A percentile compares a stretch with the other conserved stretches of the same genome.
phyloP scores from a whole-genome alignment of 2,329 filamentous ascomycete species.

The Fusarium sp. region DNA sequence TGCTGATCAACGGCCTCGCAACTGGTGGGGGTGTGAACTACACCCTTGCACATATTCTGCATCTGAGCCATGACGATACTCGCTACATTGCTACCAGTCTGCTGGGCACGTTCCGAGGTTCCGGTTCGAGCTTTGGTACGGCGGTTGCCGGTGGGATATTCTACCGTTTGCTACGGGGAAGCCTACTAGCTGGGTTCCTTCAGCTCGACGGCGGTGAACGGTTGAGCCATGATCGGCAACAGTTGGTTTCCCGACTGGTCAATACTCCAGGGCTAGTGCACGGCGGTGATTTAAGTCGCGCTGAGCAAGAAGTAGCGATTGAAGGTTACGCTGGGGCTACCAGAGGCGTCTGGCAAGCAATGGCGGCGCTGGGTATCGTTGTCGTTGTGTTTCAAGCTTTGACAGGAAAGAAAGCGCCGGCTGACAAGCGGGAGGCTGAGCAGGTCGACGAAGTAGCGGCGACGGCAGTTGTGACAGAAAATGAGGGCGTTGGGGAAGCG shows the following conservation, averaged over 20 bases:
- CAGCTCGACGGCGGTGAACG: conserved; percentile 54
- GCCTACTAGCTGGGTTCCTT: conserved; percentile 68
- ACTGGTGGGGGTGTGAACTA: conserved; percentile 83
- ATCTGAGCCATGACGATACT: conserved; percentile 72
- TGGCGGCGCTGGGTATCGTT: conserved; percentile 56
- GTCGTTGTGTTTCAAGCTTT: conserved; percentile 61
- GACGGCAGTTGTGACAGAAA: conserved; percentile 42
- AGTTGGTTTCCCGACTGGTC: conserved; percentile 60
- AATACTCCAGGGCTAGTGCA: conserved; percentile 64
- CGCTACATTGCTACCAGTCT: conserved; percentile 83
- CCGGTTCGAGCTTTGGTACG: conserved; percentile 83
- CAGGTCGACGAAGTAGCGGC: conserved; percentile 48
- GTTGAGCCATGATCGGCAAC: conserved; percentile 49
- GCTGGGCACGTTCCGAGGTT: conserved; percentile 82
- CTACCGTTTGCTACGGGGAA: conserved; percentile 66
- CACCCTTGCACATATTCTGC: conserved; percentile 81
- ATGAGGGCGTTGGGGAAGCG: conserved; percentile 49
- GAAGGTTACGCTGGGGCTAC: conserved; percentile 60
- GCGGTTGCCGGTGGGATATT: conserved; percentile 84
- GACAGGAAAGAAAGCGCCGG: conserved; percentile 62
- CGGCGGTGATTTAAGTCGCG: conserved; percentile 52
- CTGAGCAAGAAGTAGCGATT: conserved; percentile 60
- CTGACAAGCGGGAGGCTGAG: conserved; percentile 60
- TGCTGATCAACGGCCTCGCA: conserved; percentile 77
- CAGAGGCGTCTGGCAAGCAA: conserved; percentile 59